These are phyloP conservation scores for Rutstroemia sydowiana DNA, from an alignment of 2,329 filamentous ascomycete genomes.

Conservation along the genomic window DNA sequence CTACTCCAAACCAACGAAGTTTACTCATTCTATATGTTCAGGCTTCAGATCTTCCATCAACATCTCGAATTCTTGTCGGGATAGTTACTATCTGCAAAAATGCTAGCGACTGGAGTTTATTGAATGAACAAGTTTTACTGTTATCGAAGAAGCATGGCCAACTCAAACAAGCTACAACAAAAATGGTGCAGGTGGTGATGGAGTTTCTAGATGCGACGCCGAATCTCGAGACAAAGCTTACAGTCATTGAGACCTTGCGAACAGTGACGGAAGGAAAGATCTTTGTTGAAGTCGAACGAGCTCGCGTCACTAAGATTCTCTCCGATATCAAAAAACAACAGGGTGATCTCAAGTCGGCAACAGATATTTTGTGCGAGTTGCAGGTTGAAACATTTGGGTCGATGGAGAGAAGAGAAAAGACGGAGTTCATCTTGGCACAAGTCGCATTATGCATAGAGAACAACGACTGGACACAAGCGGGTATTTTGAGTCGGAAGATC, in stretches of 20 bases:
- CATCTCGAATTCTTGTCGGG: conserved; percentile 76
- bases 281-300: conserved; percentile 97
- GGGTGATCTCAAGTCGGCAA: conserved; percentile 82
- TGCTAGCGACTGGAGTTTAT: conserved; percentile 82
- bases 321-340: conserved; percentile 97
- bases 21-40: conserved; percentile 35
- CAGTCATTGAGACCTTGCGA: conserved; percentile 87
- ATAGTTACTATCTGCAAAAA: conserved; percentile 95
- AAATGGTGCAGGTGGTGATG: conserved; percentile 98
- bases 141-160: conserved; percentile 99
- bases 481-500: conserved; percentile 92
- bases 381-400: conserved; percentile 99
- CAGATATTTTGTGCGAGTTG: conserved; percentile 90
- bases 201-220: conserved; percentile 82
- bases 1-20: conserved; percentile 10
- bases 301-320: conserved; percentile 87
- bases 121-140: conserved; percentile 93
- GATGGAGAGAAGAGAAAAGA: conserved; percentile 96
- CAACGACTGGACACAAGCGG: conserved; percentile 91
- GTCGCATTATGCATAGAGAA: conserved; percentile 91
- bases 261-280: conserved; percentile 99
- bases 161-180: conserved; percentile 97
- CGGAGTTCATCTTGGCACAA: conserved; percentile 95
- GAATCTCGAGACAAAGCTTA: conserved; percentile 78
- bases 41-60: conserved; percentile 94